phyloP scores from a whole-genome alignment of 371 early-diverging fungal genomes.

The Mucor velutinosus region DNA sequence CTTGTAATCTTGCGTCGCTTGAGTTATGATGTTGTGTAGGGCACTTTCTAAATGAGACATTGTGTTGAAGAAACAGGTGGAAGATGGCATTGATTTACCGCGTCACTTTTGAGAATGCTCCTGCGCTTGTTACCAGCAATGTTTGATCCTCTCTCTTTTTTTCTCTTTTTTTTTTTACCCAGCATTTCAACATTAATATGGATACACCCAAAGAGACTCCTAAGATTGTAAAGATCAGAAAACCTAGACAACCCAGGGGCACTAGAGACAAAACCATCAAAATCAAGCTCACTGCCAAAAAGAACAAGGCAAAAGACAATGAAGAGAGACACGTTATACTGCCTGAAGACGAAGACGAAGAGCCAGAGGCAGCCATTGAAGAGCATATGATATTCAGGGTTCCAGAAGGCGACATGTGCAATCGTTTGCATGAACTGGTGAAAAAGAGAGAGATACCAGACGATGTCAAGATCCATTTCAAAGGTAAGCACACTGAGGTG shows the following conservation, averaged over 20 bases:
- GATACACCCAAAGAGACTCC: constrained; percentile 6
- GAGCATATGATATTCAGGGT: constrained; percentile 85
- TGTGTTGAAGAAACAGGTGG: neutral
- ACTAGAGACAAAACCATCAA: constrained; percentile 34
- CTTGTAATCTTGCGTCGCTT: constrained; percentile 41
- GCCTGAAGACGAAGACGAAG: constrained; percentile 57
- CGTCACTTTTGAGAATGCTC: neutral
- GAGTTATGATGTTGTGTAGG: constrained; percentile 25
- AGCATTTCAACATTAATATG: neutral
- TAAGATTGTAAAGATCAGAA: constrained; percentile 16
- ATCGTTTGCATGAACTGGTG: constrained; percentile 69
- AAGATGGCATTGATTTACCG: neutral
- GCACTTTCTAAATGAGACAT: constrained; percentile 11
- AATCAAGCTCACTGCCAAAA: constrained; percentile 37
- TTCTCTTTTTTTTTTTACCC: neutral
- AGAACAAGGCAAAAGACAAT: constrained; percentile 3
- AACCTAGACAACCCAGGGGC: constrained; percentile 16
- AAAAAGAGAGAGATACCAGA: constrained; percentile 70
- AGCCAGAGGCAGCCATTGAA: constrained; percentile 67
- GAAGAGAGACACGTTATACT: constrained; percentile 3
- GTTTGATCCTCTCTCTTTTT: neutral
- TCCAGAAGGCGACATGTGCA: constrained; percentile 64
- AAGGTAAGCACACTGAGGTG: constrained; percentile 38
- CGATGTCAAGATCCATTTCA: constrained; percentile 63
- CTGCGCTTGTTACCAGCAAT: too few species aligned